A percentile compares a stretch with the other conserved stretches of the same genome.
phyloP scores from a whole-genome alignment of 2,329 filamentous ascomycete genomes.

The Alternaria infectoria region DNA sequence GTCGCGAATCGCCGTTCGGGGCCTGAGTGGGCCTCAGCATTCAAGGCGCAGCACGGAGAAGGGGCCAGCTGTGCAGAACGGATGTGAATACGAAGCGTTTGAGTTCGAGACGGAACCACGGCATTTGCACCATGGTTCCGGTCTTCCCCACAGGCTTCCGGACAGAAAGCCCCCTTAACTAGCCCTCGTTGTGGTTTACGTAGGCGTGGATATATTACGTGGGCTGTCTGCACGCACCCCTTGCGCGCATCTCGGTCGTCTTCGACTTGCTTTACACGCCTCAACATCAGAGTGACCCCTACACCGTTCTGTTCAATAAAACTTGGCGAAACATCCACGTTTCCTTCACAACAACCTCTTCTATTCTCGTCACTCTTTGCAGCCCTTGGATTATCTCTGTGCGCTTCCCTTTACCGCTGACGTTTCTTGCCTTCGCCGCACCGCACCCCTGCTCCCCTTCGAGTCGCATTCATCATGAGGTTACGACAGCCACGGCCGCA shows the following conservation, averaged over 20 bases:
- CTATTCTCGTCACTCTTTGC: slow-evolving; percentile 19
- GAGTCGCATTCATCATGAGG: slow-evolving; percentile 60
- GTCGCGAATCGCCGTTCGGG: slow-evolving; percentile 1
- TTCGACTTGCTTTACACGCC: slow-evolving; percentile 10
- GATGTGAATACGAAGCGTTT: slow-evolving; percentile 22
- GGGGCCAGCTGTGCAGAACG: slow-evolving; percentile 19
- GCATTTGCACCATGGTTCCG: slow-evolving; percentile 6
- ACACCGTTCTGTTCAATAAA: slow-evolving; percentile 11
- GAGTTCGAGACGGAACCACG: slow-evolving; percentile 17
- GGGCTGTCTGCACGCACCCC: slow-evolving; percentile 31
- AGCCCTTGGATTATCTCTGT: background rate
- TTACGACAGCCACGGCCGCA: slow-evolving; percentile 61
- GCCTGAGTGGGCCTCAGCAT: slow-evolving; percentile 2
- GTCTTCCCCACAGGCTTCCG: slow-evolving; percentile 11
- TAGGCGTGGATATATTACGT: slow-evolving; percentile 23
- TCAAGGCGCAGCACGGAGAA: slow-evolving; percentile 23
- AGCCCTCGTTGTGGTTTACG: slow-evolving; percentile 13
- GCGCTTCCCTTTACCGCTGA: slow-evolving; percentile 2
- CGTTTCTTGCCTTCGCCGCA: slow-evolving; percentile 2
- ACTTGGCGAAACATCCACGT: background rate
- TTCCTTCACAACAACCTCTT: slow-evolving; percentile 3
- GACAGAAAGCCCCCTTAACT: slow-evolving; percentile 22
- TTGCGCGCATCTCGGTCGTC: slow-evolving; percentile 35
- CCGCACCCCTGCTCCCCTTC: slow-evolving; percentile 13
- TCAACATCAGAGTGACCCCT: slow-evolving; percentile 15